Percentiles rank a stretch among this genome's conserved stretches.
Evolutionary conservation across 176 grass and related monocot genomes (phyloP).

Genomic region (Olyra latifolia): DNA sequence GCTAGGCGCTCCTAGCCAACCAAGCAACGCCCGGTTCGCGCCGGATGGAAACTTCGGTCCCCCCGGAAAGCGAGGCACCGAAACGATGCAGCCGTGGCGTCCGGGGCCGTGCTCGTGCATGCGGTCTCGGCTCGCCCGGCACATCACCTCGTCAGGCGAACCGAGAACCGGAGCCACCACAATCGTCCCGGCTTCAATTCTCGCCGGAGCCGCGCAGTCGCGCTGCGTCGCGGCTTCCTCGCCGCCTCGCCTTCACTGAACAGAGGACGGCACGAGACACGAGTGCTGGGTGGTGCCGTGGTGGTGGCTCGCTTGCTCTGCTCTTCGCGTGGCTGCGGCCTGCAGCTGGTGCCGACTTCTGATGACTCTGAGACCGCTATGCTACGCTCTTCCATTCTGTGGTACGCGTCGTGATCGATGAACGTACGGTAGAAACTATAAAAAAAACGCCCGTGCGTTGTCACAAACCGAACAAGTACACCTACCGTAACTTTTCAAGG

Average conservation of each 20-base stretch:
- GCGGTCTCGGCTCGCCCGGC: background rate
- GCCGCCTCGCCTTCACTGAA: too few relatives aligned
- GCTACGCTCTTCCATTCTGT: background rate
- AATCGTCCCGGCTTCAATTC: background rate
- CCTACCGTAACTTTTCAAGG: background rate
- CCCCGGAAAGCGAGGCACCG: background rate
- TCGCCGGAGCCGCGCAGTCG: too few relatives aligned
- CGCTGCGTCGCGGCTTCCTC: too few relatives aligned
- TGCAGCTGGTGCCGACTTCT: conserved; percentile 7
- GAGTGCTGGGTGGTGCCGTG: background rate
- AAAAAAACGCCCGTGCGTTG: background rate
- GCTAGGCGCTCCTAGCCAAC: too few relatives aligned
- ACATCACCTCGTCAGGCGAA: background rate
- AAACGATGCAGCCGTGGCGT: background rate
- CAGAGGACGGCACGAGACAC: too few relatives aligned
- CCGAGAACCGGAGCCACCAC: background rate
- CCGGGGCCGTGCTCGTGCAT: background rate
- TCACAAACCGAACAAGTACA: background rate
- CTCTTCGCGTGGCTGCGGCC: background rate
- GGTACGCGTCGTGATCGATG: background rate
- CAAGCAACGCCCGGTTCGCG: too few relatives aligned
- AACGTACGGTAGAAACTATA: background rate
- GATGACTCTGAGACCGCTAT: background rate
- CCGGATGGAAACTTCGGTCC: background rate
- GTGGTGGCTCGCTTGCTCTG: background rate